Conservation (phyloP, 495 filamentous ascomycete species). For the Lasiosphaeria ovina region DNA sequence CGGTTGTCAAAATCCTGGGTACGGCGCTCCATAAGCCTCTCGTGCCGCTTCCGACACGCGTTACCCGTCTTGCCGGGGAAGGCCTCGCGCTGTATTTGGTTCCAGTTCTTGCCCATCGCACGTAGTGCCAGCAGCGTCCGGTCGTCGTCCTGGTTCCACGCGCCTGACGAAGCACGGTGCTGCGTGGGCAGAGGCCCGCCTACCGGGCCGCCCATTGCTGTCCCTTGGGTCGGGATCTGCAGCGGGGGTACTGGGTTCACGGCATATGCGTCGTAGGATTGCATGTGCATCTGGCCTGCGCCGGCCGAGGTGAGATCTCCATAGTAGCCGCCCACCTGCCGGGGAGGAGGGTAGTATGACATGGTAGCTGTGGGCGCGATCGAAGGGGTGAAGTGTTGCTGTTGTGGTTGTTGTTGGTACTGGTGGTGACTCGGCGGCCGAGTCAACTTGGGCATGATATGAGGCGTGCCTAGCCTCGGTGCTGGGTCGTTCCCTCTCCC, state of each 20-base stretch:
- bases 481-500: constrained; percentile 9
- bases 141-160: constrained; percentile 66
- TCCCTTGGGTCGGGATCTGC: constrained; percentile 27
- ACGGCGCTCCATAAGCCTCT: constrained; percentile 66
- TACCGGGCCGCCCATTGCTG: constrained; percentile 34
- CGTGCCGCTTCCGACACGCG: constrained; percentile 75
- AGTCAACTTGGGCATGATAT: constrained; percentile 34
- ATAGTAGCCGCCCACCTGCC: constrained; percentile 29
- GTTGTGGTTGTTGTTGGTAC: constrained; percentile 23
- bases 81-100: constrained; percentile 62
- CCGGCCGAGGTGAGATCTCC: constrained; percentile 25
- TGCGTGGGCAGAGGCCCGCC: constrained; percentile 33
- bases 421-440: constrained; percentile 33
- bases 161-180: constrained; percentile 51
- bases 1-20: constrained; percentile 64
- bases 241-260: constrained; percentile 35
- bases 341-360: constrained; percentile 31
- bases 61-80: constrained; percentile 74
- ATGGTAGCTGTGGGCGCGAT: constrained; percentile 20
- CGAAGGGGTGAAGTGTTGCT: constrained; percentile 12
- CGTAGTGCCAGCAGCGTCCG: constrained; percentile 59
- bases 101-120: constrained; percentile 67
- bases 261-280: constrained; percentile 39
- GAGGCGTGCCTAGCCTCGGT: background rate
- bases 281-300: constrained; percentile 26